These are phyloP conservation scores for Erodium chrysanthum DNA, from an alignment of 441 rosid genomes.

Conservation along the genomic window DNA sequence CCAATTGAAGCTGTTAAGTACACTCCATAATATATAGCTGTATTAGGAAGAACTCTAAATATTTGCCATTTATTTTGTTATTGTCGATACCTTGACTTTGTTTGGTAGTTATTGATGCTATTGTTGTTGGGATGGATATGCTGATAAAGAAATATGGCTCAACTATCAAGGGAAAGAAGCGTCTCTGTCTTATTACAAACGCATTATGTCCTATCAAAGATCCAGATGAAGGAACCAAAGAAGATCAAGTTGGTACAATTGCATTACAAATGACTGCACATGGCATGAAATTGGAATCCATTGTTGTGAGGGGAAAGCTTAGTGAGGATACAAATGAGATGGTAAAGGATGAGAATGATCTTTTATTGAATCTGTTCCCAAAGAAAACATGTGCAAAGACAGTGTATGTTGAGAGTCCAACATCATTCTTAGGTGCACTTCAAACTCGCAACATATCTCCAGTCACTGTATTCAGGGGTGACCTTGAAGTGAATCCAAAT, in stretches of 20 bases:
- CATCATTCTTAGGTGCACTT: slow-evolving; percentile 72
- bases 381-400: slow-evolving; percentile 42
- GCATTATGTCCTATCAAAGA: slow-evolving; percentile 65
- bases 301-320: slow-evolving; percentile 44
- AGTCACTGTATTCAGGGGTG: slow-evolving; percentile 79
- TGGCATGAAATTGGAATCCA: slow-evolving; percentile 64
- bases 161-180: slow-evolving; percentile 65
- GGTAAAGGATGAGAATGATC: slow-evolving; percentile 58
- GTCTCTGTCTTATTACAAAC: slow-evolving; percentile 67
- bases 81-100: slow-evolving; percentile 46
- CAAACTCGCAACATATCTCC: slow-evolving; percentile 62
- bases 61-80: slow-evolving; percentile 6
- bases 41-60: slow-evolving; percentile 2
- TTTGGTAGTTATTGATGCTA: slow-evolving; percentile 66
- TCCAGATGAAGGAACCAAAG: slow-evolving; percentile 71
- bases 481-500: slow-evolving; percentile 57
- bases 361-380: slow-evolving; percentile 52
- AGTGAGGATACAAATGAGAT: slow-evolving; percentile 27
- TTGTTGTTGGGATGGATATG: slow-evolving; percentile 93
- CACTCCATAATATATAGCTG: background rate
- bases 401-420: slow-evolving; percentile 52
- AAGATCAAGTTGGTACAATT: slow-evolving; percentile 64
- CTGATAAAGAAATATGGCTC: slow-evolving; percentile 59
- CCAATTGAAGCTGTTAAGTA: background rate
- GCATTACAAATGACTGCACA: slow-evolving; percentile 52